Percentiles rank a stretch among this genome's conserved stretches.
phyloP scores from a whole-genome alignment of 305 asterid species.

The Ilex paraguariensis region DNA sequence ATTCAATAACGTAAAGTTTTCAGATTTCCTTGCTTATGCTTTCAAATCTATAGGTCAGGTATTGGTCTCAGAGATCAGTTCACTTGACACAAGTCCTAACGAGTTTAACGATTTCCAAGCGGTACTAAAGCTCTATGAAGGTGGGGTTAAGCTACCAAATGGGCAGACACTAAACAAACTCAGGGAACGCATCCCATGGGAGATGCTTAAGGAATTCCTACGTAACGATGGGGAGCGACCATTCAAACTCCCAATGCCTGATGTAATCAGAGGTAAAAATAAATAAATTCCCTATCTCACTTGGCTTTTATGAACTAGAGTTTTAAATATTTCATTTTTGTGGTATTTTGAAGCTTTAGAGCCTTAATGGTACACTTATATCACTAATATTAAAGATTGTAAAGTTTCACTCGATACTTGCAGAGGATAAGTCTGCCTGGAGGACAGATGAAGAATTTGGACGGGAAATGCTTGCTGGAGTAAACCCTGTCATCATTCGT shows the following conservation, averaged over 20 bases:
- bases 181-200: slow-evolving; percentile 38
- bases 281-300: no score
- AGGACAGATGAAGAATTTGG: slow-evolving; percentile 85
- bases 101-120: slow-evolving; percentile 79
- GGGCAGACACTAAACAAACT: slow-evolving; percentile 20
- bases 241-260: slow-evolving; percentile 45
- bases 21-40: slow-evolving; percentile 75
- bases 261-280: slow-evolving; percentile 40
- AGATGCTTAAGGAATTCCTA: slow-evolving; percentile 41
- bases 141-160: slow-evolving; percentile 34
- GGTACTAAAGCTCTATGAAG: slow-evolving; percentile 36
- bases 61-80: slow-evolving; percentile 49
- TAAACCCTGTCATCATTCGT: slow-evolving; percentile 59
- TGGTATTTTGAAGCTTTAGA: slow-evolving; percentile 13
- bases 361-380: slow-evolving; percentile 33
- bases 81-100: slow-evolving; percentile 55
- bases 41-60: slow-evolving; percentile 65
- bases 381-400: no score
- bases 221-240: slow-evolving; percentile 43
- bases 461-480: slow-evolving; percentile 75
- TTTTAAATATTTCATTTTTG: no score
- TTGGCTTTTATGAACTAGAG: no score
- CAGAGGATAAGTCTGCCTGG: slow-evolving; percentile 82
- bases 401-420: slow-evolving; percentile 41
- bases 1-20: slow-evolving; percentile 59